These are phyloP conservation scores for Apophysomyces trapeziformis DNA, from an alignment of 371 early-diverging fungal species.

Conservation along the genomic window DNA sequence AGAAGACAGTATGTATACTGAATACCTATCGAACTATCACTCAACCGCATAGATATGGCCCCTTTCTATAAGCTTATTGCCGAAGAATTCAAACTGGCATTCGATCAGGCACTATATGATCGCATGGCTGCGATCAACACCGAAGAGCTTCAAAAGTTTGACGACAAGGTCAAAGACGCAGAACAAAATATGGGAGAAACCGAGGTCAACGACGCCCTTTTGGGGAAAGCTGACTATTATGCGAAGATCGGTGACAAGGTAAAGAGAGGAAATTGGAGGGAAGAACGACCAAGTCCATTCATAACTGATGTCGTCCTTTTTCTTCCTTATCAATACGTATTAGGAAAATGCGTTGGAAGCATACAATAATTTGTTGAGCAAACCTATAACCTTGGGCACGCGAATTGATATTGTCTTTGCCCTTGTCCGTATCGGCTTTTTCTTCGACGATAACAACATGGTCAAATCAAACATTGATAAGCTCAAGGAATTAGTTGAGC, in stretches of 20 bases:
- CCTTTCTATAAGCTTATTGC: conserved; percentile 75
- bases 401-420: conserved; percentile 94
- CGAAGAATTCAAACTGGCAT: conserved; percentile 66
- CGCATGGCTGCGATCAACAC: conserved; percentile 73
- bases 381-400: conserved; percentile 89
- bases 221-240: conserved; percentile 91
- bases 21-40: background rate
- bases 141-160: conserved; percentile 75
- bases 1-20: conserved; percentile 65
- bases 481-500: conserved; percentile 88
- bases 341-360: conserved; percentile 87
- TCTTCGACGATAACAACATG: conserved; percentile 82
- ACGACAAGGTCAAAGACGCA: conserved; percentile 87
- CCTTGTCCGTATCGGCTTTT: conserved; percentile 93
- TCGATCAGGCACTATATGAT: conserved; percentile 57
- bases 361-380: conserved; percentile 81
- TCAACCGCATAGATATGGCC: conserved; percentile 73
- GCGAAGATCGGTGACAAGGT: conserved; percentile 96
- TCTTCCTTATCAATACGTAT: background rate
- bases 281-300: no score
- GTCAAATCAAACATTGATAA: conserved; percentile 83
- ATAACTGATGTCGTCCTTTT: background rate
- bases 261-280: background rate
- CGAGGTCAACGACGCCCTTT: conserved; percentile 89
- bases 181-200: conserved; percentile 93